Base-by-base conservation (phyloP, 257 asterid species). In the Nicotiana undulata region DNA sequence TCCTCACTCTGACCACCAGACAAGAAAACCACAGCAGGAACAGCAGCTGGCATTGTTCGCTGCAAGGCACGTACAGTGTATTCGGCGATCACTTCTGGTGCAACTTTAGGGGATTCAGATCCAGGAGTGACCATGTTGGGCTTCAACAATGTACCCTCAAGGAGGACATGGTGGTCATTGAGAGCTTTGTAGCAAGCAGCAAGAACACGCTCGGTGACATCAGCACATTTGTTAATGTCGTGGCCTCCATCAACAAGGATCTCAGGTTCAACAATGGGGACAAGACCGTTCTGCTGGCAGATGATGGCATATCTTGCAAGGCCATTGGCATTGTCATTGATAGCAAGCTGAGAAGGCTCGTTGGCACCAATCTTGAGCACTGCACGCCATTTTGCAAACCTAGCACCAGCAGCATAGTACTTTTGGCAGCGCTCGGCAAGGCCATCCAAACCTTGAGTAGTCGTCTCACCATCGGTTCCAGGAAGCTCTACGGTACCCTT, bases 1-100 rank as follows among this genome's bases (percentile, higher is more conserved):
- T 94, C 98, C 85, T 94, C 97, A 31, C 98, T 94, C 89, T 94
- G 98, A 17, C 98, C 98, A 75, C 98, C 98, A 5, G 98, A 94
- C 81, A 94, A 83, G 82, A 94, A 94, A 80, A 94, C 98, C 0
- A 93, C 98, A 6, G 97, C 98, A 0, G 98, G 98, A 17, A 94
- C 98, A 5, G 98, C 98, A 74, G 91, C 66, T 2, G 98, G 98
- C 98, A 94, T 89, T 6, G 98, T 94, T 67, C 98, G 92, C 78
- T 92, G 98, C 87, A 94, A 70, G 34, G 98, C 95, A 63, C 95
- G 93, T 5, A 94, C 95, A 0, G 98, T 93, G 89, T 92, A 82
- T 83, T 90, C 97, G 9, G 98, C 98, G 12, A 94, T 63, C 3
- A 90, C 91, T 77, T 92, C 97, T 0, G 93, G 93, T 20, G 92